These are phyloP conservation scores for Plasmopara viticola DNA, from an alignment of 352 stramenopile genomes.

Conservation along the genomic window DNA sequence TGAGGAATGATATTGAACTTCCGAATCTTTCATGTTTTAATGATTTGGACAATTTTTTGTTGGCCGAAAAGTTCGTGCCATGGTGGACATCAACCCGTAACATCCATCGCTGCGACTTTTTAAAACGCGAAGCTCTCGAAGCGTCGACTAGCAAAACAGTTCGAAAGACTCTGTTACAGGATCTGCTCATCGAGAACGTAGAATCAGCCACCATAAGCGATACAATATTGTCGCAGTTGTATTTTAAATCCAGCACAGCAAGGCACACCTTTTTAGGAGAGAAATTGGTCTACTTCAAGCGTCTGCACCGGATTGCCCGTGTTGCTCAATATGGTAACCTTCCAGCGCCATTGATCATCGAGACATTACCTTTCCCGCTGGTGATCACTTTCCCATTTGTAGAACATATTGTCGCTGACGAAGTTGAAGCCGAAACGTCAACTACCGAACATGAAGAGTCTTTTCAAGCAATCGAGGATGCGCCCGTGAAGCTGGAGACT, in stretches of 20 bases:
- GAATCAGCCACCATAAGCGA: not conserved
- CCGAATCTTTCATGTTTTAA: slow-evolving; percentile 41
- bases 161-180: slow-evolving; percentile 27
- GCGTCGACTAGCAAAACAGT: slow-evolving; percentile 33
- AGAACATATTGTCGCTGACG: slow-evolving; percentile 7
- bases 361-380: slow-evolving; percentile 32
- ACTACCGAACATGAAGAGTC: slow-evolving; percentile 10
- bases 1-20: slow-evolving; percentile 49
- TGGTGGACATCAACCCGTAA: slow-evolving; percentile 54
- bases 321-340: slow-evolving; percentile 41
- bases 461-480: slow-evolving; percentile 2
- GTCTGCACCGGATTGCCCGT: slow-evolving; percentile 31
- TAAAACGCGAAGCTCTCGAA: slow-evolving; percentile 42
- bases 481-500: not conserved
- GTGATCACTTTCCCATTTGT: slow-evolving; percentile 29
- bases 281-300: slow-evolving; percentile 42
- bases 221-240: slow-evolving; percentile 30
- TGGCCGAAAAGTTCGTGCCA: slow-evolving; percentile 42
- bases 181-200: slow-evolving; percentile 15
- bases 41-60: slow-evolving; percentile 37
- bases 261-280: slow-evolving; percentile 45
- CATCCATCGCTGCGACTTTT: slow-evolving; percentile 42
- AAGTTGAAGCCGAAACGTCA: slow-evolving; percentile 8
- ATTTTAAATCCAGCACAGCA: slow-evolving; percentile 37
- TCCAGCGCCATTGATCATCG: slow-evolving; percentile 37